Evolutionary conservation across 352 stramenopile species (phyloP), one percentile per base, ranked within the genome.

Genomic region (Pythium brachiatum): DNA sequence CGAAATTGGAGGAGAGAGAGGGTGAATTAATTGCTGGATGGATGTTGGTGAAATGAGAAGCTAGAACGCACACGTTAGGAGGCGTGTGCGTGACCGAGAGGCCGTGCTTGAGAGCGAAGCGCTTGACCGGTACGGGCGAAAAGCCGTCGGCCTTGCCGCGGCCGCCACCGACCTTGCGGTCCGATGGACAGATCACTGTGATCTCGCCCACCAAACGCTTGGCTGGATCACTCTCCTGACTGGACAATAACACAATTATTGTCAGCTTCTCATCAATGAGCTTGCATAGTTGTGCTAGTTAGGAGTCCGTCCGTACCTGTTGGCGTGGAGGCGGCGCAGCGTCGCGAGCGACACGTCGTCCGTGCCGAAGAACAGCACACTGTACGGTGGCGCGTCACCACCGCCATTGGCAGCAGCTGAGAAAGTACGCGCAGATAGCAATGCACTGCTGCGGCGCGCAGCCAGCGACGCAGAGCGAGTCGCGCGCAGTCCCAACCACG

Each of bases 331-430:
- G 36, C 58, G 62, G 57, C 80, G 69, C 21, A 95, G 81, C 64
- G 86, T 95, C 34, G 83, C 77, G 32, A 93, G 74, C 20, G 86
- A 93, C 26, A 95, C 81, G 41, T 95, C 79, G 58, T 95, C 86
- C 3, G 86, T 95, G 31, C 86, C 86, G 69, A 95, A 95, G 73
- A 95, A 95, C 15, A 95, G 68, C 29, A 95, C 83, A 48, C 84
- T 79, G 47, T 83, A 66, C 25, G 57, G 64, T 20, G 54, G 54
- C 25, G 26, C 12, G 4, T 21, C 43, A 13, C 25, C 47, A 16
- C n/a, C 29, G 12, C 29, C 20, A 47, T 47, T 55, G 8, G 56
- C 34, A 34, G 55, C 29, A 1, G 38, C 46, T 23, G 47, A 59
- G 29, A 31, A n/a, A 21, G 53, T 27, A 7, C 50, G 47, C 26